Evolutionary conservation across 2,329 filamentous ascomycete genomes (phyloP).

Genomic region (Trichophyton benhamiae): DNA sequence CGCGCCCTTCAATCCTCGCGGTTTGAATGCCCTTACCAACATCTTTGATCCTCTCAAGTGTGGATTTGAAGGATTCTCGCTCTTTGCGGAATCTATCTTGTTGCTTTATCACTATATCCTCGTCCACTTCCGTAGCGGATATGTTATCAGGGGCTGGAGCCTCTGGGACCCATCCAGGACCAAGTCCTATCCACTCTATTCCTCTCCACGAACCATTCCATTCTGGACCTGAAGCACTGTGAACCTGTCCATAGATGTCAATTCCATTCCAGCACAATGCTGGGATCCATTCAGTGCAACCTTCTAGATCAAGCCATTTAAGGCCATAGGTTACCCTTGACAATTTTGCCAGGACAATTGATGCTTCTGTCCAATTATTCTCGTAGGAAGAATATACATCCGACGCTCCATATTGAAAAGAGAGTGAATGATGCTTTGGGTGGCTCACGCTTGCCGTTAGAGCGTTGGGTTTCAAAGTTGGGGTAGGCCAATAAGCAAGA

Average conservation of each 20-base stretch:
- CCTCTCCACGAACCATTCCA: constrained; percentile 38
- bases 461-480: constrained; percentile 45
- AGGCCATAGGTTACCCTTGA: constrained; percentile 46
- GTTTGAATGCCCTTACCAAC: constrained; percentile 23
- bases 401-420: constrained; percentile 39
- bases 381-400: constrained; percentile 40
- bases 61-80: constrained; percentile 21
- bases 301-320: constrained; percentile 50
- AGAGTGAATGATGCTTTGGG: constrained; percentile 27
- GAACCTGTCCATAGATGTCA: constrained; percentile 19
- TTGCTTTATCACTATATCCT: background rate
- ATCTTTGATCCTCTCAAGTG: constrained; percentile 19
- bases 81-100: constrained; percentile 15
- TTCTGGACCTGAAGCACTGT: constrained; percentile 26
- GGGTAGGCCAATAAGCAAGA: constrained; percentile 49
- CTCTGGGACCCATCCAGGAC: constrained; percentile 30
- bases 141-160: background rate
- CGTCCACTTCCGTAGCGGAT: background rate
- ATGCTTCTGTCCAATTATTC: constrained; percentile 44
- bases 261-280: constrained; percentile 37
- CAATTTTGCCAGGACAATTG: constrained; percentile 44
- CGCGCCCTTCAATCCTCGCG: constrained; percentile 22
- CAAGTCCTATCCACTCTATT: constrained; percentile 31
- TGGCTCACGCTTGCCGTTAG: constrained; percentile 33
- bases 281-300: constrained; percentile 44